These are phyloP conservation scores for Berberis thunbergii DNA, from an alignment of 164 flowering plant species.

Conservation along the genomic window DNA sequence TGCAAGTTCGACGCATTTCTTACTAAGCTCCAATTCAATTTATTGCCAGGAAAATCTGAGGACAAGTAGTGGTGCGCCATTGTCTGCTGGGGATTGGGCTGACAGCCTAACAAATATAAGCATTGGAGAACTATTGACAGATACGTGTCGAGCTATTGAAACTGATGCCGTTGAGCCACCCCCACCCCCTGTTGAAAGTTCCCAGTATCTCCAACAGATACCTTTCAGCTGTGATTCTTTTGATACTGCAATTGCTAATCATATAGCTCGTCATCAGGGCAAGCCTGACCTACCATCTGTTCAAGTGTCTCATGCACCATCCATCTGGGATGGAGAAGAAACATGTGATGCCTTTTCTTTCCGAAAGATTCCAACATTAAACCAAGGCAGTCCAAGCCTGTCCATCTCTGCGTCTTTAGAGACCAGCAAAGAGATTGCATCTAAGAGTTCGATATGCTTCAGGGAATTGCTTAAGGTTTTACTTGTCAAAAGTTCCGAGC, in stretches of 20 bases:
- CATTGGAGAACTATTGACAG: slow-evolving; percentile 69
- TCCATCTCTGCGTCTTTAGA: slow-evolving; percentile 20
- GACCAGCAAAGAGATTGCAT: slow-evolving; percentile 12
- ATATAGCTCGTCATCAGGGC: slow-evolving; percentile 43
- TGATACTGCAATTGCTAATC: slow-evolving; percentile 97
- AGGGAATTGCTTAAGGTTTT: slow-evolving; percentile 37
- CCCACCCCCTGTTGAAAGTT: slow-evolving; percentile 16
- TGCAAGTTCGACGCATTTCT: neutral
- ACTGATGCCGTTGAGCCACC: slow-evolving; percentile 26
- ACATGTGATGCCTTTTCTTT: slow-evolving; percentile 94
- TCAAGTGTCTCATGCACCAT: slow-evolving; percentile 35
- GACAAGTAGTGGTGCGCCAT: slow-evolving; percentile 22
- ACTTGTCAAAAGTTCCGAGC: slow-evolving; percentile 6
- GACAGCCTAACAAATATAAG: slow-evolving; percentile 88
- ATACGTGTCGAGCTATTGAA: slow-evolving; percentile 32
- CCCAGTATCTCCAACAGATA: slow-evolving; percentile 38
- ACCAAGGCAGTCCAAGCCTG: slow-evolving; percentile 13
- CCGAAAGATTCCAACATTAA: slow-evolving; percentile 27
- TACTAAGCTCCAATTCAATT: neutral
- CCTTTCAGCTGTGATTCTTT: slow-evolving; percentile 86
- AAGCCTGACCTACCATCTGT: slow-evolving; percentile 21
- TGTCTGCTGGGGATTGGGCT: slow-evolving; percentile 86
- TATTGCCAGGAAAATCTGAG: slow-evolving; percentile 40
- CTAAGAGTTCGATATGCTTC: slow-evolving; percentile 16
- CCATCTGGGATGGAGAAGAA: slow-evolving; percentile 95